These are phyloP conservation scores for Scutellaria baicalensis DNA, from an alignment of 257 asterid species.

Conservation along the genomic window DNA sequence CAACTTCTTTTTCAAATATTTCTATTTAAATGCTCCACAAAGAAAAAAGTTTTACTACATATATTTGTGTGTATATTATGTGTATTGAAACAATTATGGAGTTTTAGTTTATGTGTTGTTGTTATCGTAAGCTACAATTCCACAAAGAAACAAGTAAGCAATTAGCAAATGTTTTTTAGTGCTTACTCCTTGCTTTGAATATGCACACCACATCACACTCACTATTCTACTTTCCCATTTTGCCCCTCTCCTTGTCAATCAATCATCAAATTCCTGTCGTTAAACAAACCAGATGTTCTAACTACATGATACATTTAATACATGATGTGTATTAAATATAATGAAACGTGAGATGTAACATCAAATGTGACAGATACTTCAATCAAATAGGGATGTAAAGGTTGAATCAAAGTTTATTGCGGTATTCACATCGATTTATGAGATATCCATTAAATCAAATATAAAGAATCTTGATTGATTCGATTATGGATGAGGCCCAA, in stretches of 20 bases:
- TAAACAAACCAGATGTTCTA: too few species aligned
- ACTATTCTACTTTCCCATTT: conserved; percentile 23
- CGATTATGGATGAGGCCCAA: too few species aligned
- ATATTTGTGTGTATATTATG: conserved; percentile 17
- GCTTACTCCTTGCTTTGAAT: conserved; percentile 26
- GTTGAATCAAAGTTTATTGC: too few species aligned
- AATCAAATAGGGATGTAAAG: too few species aligned
- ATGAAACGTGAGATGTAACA: too few species aligned
- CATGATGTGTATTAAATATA: too few species aligned
- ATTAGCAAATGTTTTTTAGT: conserved; percentile 10
- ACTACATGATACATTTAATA: too few species aligned
- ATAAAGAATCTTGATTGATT: too few species aligned
- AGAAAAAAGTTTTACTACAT: neutral
- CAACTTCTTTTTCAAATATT: conserved; percentile 35
- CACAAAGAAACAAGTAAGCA: neutral
- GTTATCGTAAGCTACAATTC: conserved; percentile 30
- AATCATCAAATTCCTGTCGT: neutral
- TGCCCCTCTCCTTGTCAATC: conserved; percentile 15
- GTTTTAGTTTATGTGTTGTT: neutral
- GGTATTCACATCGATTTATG: too few species aligned
- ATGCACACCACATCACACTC: conserved; percentile 69
- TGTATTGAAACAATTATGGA: conserved; percentile 18
- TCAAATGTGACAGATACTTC: too few species aligned
- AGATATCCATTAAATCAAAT: too few species aligned
- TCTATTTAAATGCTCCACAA: conserved; percentile 30